Base-by-base conservation (phyloP, 306 rosid genomes). In the Vachellia collinsii region DNA sequence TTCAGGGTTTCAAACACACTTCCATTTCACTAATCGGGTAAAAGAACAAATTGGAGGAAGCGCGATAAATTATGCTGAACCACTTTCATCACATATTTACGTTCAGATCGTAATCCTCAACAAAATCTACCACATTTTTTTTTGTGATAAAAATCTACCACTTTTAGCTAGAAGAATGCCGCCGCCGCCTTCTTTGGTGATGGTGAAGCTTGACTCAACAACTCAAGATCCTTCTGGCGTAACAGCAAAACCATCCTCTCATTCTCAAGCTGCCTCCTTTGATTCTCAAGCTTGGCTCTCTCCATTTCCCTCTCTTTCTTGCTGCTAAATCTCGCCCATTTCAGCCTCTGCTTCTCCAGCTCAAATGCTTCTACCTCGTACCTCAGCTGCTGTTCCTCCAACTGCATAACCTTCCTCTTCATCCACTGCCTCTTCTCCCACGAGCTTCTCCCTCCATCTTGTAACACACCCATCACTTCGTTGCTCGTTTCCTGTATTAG, bases 251-350 rank as follows among this genome's bases (percentile, higher is more conserved):
- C 71, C 98, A 95, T 88, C 61, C 93, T 91, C 83, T 91, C 97
- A 29, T 88, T 93, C 56, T 91, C 92, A 39, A 95, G 86, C 86
- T 84, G 54, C 34, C 85, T 82, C 81, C 89, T 37, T 81, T 95
- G 91, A 36, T 90, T 93, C 59, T 88, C 96, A 38, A 93, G 90
- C 84, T 88, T 93, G 5, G 87, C 89, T 58, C 75, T 95, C 81
- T 93, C 97, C 97, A 95, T 90, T 0, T 90, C 97, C 84, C 99
- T 91, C 79, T 93, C 97, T 85, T 95, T 95, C 83, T 90, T 95
- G 87, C 90, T 78, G 73, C 96, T 92, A 75, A 80, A 95, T 88
- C 84, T 91, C 0, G 76, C 78, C 99, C 99, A 95, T 77, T 90
- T 95, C 53, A 95, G 62, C 85, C 94, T 70, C 42, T 93, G 98